Conservation (phyloP, 1,284 basidiomycete genomes). For the Moesziomyces sp. region DNA sequence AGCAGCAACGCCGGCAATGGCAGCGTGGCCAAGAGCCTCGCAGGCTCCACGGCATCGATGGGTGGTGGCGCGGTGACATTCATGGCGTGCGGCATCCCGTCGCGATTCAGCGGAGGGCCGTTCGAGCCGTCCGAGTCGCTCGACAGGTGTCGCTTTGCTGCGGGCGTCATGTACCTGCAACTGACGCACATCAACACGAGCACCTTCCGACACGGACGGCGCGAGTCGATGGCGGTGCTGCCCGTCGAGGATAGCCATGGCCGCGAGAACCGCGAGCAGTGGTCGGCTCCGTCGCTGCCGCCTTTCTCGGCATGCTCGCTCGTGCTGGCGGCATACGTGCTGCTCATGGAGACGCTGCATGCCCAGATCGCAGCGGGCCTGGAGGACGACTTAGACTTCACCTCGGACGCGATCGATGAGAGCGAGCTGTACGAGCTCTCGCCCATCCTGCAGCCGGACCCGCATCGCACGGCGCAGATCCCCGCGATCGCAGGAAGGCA, state of each 20-base stretch:
- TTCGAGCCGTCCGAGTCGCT: slow-evolving; percentile 52
- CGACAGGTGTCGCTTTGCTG: slow-evolving; percentile 54
- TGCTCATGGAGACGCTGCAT: slow-evolving; percentile 58
- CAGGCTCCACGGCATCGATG: slow-evolving; percentile 20
- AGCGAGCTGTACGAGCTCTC: slow-evolving; percentile 26
- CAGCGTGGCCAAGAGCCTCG: slow-evolving; percentile 23
- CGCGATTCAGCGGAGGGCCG: slow-evolving; percentile 50
- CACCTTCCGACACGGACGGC: slow-evolving; percentile 39
- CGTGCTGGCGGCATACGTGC: slow-evolving; percentile 55
- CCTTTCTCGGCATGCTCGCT: slow-evolving; percentile 58
- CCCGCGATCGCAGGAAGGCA: slow-evolving; percentile 26
- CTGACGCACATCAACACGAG: slow-evolving; percentile 42
- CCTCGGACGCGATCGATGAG: slow-evolving; percentile 15
- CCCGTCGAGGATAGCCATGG: slow-evolving; percentile 27
- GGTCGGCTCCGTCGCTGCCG: slow-evolving; percentile 51
- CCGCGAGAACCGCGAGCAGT: slow-evolving; percentile 37
- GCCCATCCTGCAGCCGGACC: slow-evolving; percentile 38
- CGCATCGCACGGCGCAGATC: slow-evolving; percentile 18
- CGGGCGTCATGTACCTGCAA: slow-evolving; percentile 49
- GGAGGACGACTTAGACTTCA: slow-evolving; percentile 34
- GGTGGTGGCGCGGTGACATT: slow-evolving; percentile 7
- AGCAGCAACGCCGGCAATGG: slow-evolving; percentile 35
- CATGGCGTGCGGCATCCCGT: slow-evolving; percentile 31
- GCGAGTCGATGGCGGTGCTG: slow-evolving; percentile 34
- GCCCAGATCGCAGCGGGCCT: slow-evolving; percentile 44